Evolutionary conservation across 2,329 filamentous ascomycete species (phyloP).

Genomic region (Calonectria leucothoes): DNA sequence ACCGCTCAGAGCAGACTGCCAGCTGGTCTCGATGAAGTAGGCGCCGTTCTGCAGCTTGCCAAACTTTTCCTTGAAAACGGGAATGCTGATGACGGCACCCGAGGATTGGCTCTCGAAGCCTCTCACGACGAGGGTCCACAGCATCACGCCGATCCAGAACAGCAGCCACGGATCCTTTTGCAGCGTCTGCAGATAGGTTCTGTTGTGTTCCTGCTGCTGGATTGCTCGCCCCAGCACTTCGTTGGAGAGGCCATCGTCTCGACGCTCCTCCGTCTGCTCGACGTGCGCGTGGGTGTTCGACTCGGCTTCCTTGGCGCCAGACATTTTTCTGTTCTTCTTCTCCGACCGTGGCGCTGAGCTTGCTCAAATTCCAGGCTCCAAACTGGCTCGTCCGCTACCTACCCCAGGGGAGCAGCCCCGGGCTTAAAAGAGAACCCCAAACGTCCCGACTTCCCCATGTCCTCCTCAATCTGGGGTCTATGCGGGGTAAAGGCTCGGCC

Average conservation of each 20-base stretch:
- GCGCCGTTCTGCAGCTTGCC: constrained; percentile 20
- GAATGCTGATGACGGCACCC: constrained; percentile 34
- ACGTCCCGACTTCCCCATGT: background rate
- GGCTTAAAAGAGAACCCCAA: background rate
- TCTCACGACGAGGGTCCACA: constrained; percentile 44
- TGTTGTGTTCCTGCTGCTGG: constrained; percentile 43
- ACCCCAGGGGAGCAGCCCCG: background rate
- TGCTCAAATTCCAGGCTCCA: background rate
- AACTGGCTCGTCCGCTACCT: background rate
- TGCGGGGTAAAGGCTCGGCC: background rate
- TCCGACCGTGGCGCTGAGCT: background rate
- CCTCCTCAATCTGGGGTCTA: background rate
- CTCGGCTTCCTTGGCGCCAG: background rate
- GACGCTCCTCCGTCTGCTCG: background rate
- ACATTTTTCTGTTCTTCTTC: background rate
- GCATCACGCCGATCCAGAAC: constrained; percentile 45
- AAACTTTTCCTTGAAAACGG: constrained; percentile 34
- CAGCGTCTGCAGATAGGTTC: constrained; percentile 39
- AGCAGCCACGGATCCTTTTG: constrained; percentile 43
- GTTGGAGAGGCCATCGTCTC: background rate
- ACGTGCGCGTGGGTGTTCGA: background rate
- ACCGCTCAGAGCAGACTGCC: constrained; percentile 44
- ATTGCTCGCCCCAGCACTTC: constrained; percentile 38
- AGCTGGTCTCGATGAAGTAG: constrained; percentile 41
- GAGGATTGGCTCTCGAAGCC: constrained; percentile 44